A percentile compares a stretch with the other conserved stretches of the same genome.
Conservation (phyloP, 768 basidiomycete genomes). For the Suillus luteus region DNA sequence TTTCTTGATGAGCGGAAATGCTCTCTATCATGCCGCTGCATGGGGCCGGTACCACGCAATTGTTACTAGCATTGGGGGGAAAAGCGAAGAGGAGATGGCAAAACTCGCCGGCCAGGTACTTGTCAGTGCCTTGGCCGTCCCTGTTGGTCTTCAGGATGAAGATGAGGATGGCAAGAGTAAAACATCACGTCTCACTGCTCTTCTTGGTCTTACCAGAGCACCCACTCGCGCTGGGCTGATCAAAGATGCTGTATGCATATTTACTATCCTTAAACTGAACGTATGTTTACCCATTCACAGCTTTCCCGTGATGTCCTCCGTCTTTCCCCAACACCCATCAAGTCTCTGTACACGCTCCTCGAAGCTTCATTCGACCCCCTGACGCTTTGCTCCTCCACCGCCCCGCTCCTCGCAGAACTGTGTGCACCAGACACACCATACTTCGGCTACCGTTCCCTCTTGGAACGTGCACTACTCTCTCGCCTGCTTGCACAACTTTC, state of each 20-base stretch:
- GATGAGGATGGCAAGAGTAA: conserved; percentile 61
- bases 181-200: conserved; percentile 76
- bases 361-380: conserved; percentile 94
- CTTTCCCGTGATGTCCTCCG: conserved; percentile 82
- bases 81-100: conserved; percentile 74
- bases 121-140: conserved; percentile 90
- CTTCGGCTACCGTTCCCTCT: conserved; percentile 82
- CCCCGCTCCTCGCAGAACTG: conserved; percentile 73
- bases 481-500: conserved; percentile 89
- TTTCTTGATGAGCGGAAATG: conserved; percentile 93
- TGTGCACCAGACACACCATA: conserved; percentile 49
- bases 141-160: conserved; percentile 65
- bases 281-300: conserved; percentile 39
- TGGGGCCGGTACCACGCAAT: conserved; percentile 86
- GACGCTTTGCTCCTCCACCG: conserved; percentile 74
- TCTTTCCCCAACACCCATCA: conserved; percentile 72
- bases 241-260: conserved; percentile 67
- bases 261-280: conserved; percentile 14
- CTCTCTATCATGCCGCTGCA: conserved; percentile 94
- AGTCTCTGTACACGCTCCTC: conserved; percentile 81
- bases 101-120: conserved; percentile 89
- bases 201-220: conserved; percentile 80
- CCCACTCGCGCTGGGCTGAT: conserved; percentile 88
- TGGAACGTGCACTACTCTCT: conserved; percentile 89
- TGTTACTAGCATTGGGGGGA: conserved; percentile 70